These are phyloP conservation scores for Daldinia grandis DNA, from an alignment of 495 filamentous ascomycete genomes.

Conservation along the genomic window DNA sequence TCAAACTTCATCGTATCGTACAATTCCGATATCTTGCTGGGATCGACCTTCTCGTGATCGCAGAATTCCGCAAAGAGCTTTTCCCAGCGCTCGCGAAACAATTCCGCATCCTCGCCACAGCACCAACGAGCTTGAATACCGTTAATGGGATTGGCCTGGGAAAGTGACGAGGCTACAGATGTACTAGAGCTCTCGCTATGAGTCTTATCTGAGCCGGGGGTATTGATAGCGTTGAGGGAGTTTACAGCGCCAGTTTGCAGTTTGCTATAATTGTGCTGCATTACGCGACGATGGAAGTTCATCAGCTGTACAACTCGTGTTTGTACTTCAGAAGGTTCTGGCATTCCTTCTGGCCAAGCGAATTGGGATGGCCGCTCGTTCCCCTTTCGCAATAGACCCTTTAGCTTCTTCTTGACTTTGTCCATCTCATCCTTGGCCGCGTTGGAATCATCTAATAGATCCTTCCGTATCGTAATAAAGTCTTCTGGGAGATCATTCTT, in stretches of 20 bases:
- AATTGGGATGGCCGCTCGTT: conserved; percentile 90
- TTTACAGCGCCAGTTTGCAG: conserved; percentile 70
- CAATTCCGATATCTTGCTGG: conserved; percentile 95
- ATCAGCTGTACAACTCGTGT: conserved; percentile 92
- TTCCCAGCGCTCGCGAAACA: conserved; percentile 98
- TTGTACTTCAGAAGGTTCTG: conserved; percentile 90
- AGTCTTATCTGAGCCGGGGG: conserved; percentile 52
- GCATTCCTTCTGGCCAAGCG: conserved; percentile 95
- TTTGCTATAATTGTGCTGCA: conserved; percentile 89
- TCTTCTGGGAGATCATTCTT: conserved; percentile 85
- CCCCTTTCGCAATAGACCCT: conserved; percentile 86
- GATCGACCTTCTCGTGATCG: conserved; percentile 96
- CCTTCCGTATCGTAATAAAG: conserved; percentile 88
- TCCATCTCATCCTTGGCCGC: conserved; percentile 99
- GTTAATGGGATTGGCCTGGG: conserved; percentile 66
- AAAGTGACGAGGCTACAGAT: conserved; percentile 55
- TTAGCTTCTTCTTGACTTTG: conserved; percentile 99
- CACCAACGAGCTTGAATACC: conserved; percentile 93
- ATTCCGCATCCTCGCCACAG: conserved; percentile 90
- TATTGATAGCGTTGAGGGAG: conserved; percentile 64
- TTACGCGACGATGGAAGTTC: conserved; percentile 94
- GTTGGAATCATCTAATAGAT: conserved; percentile 95
- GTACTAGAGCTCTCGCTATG: conserved; percentile 49
- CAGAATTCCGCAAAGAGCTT: conserved; percentile 97
- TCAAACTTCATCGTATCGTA: conserved; percentile 99